Evolutionary conservation across 2,329 filamentous ascomycete species (phyloP), one percentile per base, ranked within the genome.

Genomic region (Pyrenochaeta sp.): DNA sequence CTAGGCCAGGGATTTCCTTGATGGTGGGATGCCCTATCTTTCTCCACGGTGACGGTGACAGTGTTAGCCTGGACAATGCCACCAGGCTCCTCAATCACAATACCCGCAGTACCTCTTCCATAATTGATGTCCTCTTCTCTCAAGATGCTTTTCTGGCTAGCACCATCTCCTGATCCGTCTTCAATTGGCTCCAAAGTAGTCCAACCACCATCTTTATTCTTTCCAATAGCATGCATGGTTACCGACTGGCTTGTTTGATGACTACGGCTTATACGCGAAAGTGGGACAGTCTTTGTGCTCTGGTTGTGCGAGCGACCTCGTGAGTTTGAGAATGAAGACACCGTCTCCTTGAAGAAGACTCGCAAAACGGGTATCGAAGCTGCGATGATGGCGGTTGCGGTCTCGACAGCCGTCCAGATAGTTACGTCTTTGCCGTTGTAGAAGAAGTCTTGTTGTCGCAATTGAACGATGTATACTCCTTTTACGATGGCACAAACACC

Each of bases 371-470:
- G 62, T 6, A 67, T 62, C 3, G 56, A 65, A 6, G 58, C 62
- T 7, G 52, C 63, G 31, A 65, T 53, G 4, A 67, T 63, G 18
- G 63, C 61, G 4, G 59, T 59, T 22, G 62, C 59, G 19, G 58
- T 65, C 44, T 67, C 63, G 4, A 61, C 60, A 3, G 41, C 55
- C 9, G 62, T 65, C 63, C 63, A 67, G 23, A 67, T 62, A 1
- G 53, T 59, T 10, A 65, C 55, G 26, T 67, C 59, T 37, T 58
- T 64, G 24, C 61, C 63, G 29, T 63, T 56, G 44, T 60, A 64
- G 40, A 48, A 65, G 30, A 67, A 65, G 34, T 67, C 61, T 13
- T 45, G 15, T 13, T 60, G 29, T 1, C 51, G 48, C 5, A 67
- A 48, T 38, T 65, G 58, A 11, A 60, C 41, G 2, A 65, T 11